A percentile compares a stretch with the other conserved stretches of the same genome.
Evolutionary conservation across 2,329 filamentous ascomycete genomes (phyloP).

Genomic region (Arthrinium puccinioides): DNA sequence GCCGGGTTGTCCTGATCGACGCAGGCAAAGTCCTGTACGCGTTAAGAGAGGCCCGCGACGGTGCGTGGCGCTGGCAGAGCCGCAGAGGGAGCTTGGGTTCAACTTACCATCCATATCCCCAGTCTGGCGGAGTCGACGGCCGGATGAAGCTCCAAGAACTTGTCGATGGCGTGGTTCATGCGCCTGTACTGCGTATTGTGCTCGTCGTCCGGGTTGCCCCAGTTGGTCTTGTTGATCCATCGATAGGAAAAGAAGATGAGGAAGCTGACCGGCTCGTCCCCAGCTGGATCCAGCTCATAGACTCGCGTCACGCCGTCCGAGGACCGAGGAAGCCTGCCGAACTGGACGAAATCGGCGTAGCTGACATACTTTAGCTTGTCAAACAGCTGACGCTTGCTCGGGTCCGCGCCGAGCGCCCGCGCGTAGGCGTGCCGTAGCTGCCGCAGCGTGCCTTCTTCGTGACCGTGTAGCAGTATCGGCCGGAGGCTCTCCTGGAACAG

Average conservation of each 20-base stretch:
- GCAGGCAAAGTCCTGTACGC: constrained; percentile 26
- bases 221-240: constrained; percentile 18
- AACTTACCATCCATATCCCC: constrained; percentile 23
- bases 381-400: constrained; percentile 15
- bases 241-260: constrained; percentile 29
- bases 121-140: constrained; percentile 13
- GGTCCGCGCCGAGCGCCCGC: constrained; percentile 12
- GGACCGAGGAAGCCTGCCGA: constrained; percentile 17
- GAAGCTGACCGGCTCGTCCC: constrained; percentile 9
- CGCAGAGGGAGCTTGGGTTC: constrained; percentile 1
- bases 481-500: constrained; percentile 28
- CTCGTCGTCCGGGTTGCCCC: constrained; percentile 18
- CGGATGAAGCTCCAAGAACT: constrained; percentile 17
- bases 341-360: constrained; percentile 18
- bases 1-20: constrained; percentile 24
- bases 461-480: constrained; percentile 18
- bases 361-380: constrained; percentile 20
- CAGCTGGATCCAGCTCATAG: neutral
- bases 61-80: too few species aligned
- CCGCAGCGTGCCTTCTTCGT: constrained; percentile 9
- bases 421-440: constrained; percentile 17
- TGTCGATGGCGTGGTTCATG: constrained; percentile 20
- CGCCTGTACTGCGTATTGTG: constrained; percentile 23
- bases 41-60: neutral
- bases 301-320: constrained; percentile 11